phyloP scores from a whole-genome alignment of 164 flowering plant species.

The Santalum album region DNA sequence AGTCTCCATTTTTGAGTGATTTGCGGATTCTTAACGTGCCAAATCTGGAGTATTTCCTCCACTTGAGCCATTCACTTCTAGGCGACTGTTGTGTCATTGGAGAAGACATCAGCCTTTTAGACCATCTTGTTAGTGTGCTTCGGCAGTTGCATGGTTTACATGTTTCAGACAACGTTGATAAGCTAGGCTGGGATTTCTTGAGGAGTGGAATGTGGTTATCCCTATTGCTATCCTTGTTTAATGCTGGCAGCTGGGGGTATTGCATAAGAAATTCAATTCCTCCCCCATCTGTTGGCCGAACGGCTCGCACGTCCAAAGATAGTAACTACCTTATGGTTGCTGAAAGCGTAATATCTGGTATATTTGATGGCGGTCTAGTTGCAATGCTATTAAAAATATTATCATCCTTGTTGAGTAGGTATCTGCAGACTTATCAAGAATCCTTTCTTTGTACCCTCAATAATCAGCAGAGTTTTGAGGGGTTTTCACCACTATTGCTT shows the following conservation, averaged over 20 bases:
- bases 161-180: conserved; percentile 19
- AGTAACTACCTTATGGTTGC: conserved; percentile 34
- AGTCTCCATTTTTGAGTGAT: conserved; percentile 15
- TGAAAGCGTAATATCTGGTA: conserved; percentile 30
- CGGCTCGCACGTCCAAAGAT: conserved; percentile 22
- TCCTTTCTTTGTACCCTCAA: conserved; percentile 47
- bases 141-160: conserved; percentile 29
- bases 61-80: conserved; percentile 41
- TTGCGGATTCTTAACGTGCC: conserved; percentile 25
- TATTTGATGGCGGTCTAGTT: conserved; percentile 30
- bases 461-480: conserved; percentile 14
- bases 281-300: conserved; percentile 21
- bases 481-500: conserved; percentile 50
- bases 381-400: conserved; percentile 32
- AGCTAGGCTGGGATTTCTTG: conserved; percentile 65
- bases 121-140: conserved; percentile 34
- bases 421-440: conserved; percentile 41
- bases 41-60: conserved; percentile 34
- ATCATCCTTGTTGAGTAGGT: conserved; percentile 48
- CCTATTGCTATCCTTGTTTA: conserved; percentile 46
- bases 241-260: conserved; percentile 37
- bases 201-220: conserved; percentile 76
- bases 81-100: conserved; percentile 18
- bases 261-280: conserved; percentile 30
- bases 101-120: conserved; percentile 20